Base-by-base conservation (phyloP, 768 basidiomycete genomes). In the Mycena galericulata region DNA sequence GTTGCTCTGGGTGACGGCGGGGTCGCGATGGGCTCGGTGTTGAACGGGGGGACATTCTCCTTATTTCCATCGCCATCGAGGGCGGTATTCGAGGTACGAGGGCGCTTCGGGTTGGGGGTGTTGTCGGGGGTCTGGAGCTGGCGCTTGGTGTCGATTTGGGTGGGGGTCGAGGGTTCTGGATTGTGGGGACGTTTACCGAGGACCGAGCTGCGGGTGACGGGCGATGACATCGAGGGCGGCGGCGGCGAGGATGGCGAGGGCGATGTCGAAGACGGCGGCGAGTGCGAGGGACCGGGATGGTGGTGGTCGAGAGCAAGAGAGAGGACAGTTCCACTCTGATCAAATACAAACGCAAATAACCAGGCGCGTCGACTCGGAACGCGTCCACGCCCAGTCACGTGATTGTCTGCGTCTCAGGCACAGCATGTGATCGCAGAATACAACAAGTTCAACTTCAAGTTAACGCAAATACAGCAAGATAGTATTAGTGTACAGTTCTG, bases 11-110 rank as follows among this genome's bases (percentile, higher is more conserved):
- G 70, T 8, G 70, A 72, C 36, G 70, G 46, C 57, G 67, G 64
- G 36, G 67, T 65, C 62, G 62, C 57, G 70, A 85, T 65, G 15
- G 76, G 68, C 50, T 86, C 82, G 34, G 74, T 69, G 50, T 77
- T 78, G 70, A 86, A 84, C 2, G 92, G 92, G n/a, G 92, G 90
- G 20, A 93, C 84, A 72, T 93, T 93, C 77, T 93, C 92, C 81
- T 93, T 93, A 78, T 93, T 93, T 26, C 83, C 81, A 56, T 89
- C 87, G 45, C 85, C 87, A 67, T 90, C 89, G 22, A 84, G 59
- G 34, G 76, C 67, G 7, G 77, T 78, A 18, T 76, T 75, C 18
- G 86, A 83, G 20, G 84, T 87, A 58, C 88, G 86, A 47, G 85
- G 79, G 60, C 92, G 90, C 80, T 93, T 93, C 38, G 87, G 82